Percentiles rank a stretch among this genome's conserved stretches.
phyloP scores from a whole-genome alignment of 169 alveolate genomes.

The Plasmodium coatneyi region DNA sequence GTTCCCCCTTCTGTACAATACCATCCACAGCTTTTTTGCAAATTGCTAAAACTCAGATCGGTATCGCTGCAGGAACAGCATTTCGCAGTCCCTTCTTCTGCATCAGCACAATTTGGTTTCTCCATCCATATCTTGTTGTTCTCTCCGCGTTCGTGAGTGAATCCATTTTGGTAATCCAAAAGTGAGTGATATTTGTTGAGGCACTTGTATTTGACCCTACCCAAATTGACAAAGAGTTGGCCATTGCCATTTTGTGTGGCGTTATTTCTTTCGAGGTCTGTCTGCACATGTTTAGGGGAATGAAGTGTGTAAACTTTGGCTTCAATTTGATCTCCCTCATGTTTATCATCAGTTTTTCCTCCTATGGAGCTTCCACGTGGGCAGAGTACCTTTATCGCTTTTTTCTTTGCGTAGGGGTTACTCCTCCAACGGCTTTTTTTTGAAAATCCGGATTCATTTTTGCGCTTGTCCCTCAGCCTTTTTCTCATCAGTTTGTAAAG shows the following conservation, averaged over 20 bases:
- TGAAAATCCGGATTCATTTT: neutral
- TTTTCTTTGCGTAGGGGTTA: neutral
- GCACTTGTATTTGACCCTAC: neutral
- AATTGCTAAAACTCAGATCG: neutral
- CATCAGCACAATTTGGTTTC: neutral
- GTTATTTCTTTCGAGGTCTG: neutral
- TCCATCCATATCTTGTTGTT: neutral
- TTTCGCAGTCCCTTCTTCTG: neutral
- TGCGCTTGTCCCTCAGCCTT: neutral
- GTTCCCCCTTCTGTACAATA: neutral
- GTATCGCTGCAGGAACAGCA: neutral
- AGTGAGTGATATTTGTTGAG: neutral
- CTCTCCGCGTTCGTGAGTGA: neutral
- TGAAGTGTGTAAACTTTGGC: neutral
- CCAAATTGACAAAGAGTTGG: neutral
- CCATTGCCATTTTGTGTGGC: neutral
- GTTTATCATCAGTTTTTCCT: neutral
- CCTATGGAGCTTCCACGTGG: neutral
- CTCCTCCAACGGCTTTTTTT: neutral
- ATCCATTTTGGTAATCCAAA: neutral
- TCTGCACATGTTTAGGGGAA: neutral
- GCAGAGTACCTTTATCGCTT: neutral
- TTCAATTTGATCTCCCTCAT: neutral
- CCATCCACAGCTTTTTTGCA: neutral
- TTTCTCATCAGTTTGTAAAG: conserved; percentile 1